phyloP scores from a whole-genome alignment of 768 basidiomycete genomes.

The Hebeloma cylindrosporum region DNA sequence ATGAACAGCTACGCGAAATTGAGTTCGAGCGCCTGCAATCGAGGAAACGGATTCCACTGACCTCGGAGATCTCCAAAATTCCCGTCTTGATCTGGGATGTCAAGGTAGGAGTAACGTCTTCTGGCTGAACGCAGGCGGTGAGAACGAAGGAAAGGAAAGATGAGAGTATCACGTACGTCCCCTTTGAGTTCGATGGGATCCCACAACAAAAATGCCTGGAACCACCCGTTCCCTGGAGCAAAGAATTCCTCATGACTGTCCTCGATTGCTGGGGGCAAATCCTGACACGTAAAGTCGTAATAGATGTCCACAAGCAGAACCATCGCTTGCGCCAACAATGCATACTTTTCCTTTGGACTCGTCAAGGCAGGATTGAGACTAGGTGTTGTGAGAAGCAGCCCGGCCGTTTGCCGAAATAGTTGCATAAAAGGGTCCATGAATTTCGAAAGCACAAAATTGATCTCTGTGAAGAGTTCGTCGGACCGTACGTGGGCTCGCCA shows the following conservation, averaged over 20 bases:
- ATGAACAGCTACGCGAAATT: conserved; percentile 59
- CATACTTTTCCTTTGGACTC: conserved; percentile 39
- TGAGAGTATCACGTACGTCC: conserved; percentile 52
- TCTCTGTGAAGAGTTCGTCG: conserved; percentile 83
- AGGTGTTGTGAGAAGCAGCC: conserved; percentile 46
- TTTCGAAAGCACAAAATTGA: conserved; percentile 84
- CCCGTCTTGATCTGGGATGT: conserved; percentile 87
- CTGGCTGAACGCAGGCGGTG: conserved; percentile 47
- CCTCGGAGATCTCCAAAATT: conserved; percentile 90
- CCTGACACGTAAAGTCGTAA: conserved; percentile 93
- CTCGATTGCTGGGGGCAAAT: conserved; percentile 92
- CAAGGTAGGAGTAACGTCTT: conserved; percentile 81
- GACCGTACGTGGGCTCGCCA: conserved; percentile 93
- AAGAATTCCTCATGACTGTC: conserved; percentile 86
- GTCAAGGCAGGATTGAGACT: conserved; percentile 34
- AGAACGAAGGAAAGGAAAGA: conserved; percentile 1
- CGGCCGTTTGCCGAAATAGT: conserved; percentile 71
- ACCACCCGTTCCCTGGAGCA: conserved; percentile 62
- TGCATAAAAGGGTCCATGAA: conserved; percentile 85
- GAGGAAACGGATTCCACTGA: conserved; percentile 30
- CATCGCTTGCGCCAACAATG: conserved; percentile 68
- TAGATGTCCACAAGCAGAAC: conserved; percentile 82
- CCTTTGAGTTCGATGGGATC: conserved; percentile 64
- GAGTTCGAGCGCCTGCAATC: background rate
- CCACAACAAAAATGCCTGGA: conserved; percentile 82